phyloP scores from a whole-genome alignment of 1,284 basidiomycete genomes.

The Cryptococcus sp. region DNA sequence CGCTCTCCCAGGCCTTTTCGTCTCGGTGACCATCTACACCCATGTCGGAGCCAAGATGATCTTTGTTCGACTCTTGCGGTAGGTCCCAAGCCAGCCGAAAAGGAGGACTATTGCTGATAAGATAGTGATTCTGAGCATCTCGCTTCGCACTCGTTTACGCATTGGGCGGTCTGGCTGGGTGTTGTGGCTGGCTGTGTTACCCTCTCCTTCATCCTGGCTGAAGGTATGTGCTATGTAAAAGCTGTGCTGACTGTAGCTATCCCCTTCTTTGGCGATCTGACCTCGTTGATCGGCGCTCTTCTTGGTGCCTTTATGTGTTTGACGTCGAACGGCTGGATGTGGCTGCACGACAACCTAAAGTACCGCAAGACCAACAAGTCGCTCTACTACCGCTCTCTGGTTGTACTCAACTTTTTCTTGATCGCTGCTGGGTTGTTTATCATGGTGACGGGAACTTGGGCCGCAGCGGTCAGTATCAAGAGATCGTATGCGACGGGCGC shows the following conservation, averaged over 20 bases:
- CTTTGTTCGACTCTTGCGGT: slow-evolving; percentile 57
- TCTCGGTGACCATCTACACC: slow-evolving; percentile 29
- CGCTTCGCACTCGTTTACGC: slow-evolving; percentile 54
- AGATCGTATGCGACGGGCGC: slow-evolving; percentile 8
- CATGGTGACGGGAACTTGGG: slow-evolving; percentile 31
- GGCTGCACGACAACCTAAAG: slow-evolving; percentile 22
- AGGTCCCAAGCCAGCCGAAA: too few species aligned
- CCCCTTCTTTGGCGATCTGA: slow-evolving; percentile 20
- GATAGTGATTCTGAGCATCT: slow-evolving; percentile 51
- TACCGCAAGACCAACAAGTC: slow-evolving; percentile 8
- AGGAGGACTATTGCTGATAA: too few species aligned
- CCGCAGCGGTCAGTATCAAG: slow-evolving; percentile 20
- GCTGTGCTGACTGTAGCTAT: slow-evolving; percentile 5
- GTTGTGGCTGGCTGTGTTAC: slow-evolving; percentile 6
- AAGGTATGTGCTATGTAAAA: slow-evolving; percentile 1
- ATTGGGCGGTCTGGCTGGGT: slow-evolving; percentile 55
- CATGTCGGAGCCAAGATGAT: slow-evolving; percentile 46
- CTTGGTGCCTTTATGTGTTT: slow-evolving; percentile 16
- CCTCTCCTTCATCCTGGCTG: slow-evolving; percentile 16
- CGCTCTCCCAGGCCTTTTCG: slow-evolving; percentile 36
- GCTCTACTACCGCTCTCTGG: slow-evolving; percentile 12
- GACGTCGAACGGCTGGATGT: slow-evolving; percentile 25
- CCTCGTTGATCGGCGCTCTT: slow-evolving; percentile 23
- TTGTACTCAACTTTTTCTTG: slow-evolving; percentile 22
- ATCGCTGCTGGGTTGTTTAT: slow-evolving; percentile 25